Evolutionary conservation across 2,329 filamentous ascomycete species (phyloP).

Genomic region (Diaporthe vexans): DNA sequence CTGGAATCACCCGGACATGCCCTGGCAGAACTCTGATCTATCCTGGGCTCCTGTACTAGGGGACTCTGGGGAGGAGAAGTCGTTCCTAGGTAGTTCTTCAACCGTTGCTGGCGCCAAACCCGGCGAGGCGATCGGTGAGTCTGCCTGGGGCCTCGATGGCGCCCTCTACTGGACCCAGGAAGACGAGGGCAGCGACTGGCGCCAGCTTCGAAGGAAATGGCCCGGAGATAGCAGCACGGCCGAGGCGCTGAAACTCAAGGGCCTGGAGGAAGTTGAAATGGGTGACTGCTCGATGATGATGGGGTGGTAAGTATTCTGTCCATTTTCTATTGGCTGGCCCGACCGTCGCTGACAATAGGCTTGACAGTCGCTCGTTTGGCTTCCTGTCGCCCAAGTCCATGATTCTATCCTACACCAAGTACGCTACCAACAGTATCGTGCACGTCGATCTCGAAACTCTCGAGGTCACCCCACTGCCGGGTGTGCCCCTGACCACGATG

Average conservation of each 20-base stretch:
- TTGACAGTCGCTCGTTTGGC: conserved; percentile 25
- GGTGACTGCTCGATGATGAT: conserved; percentile 50
- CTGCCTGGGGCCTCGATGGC: conserved; percentile 64
- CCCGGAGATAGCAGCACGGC: conserved; percentile 47
- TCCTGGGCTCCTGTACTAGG: conserved; percentile 57
- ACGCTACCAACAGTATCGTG: conserved; percentile 29
- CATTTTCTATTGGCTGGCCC: neutral
- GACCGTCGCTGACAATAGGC: neutral
- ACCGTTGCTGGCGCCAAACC: conserved; percentile 42
- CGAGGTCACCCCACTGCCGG: conserved; percentile 48
- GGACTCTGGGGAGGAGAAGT: conserved; percentile 46
- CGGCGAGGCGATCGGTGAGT: conserved; percentile 62
- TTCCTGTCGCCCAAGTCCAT: conserved; percentile 52
- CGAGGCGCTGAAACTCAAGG: conserved; percentile 50
- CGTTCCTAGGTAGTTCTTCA: conserved; percentile 48
- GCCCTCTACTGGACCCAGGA: conserved; percentile 64
- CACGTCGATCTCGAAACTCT: conserved; percentile 52
- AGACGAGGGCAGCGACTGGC: conserved; percentile 54
- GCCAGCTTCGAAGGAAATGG: conserved; percentile 59
- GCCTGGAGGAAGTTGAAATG: conserved; percentile 59
- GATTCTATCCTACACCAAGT: conserved; percentile 47
- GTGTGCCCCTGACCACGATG: conserved; percentile 51
- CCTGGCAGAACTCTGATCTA: conserved; percentile 62
- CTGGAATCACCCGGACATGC: conserved; percentile 68
- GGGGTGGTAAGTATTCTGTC: conserved; percentile 48